Evolutionary conservation across 495 filamentous ascomycete species (phyloP).

Genomic region (Cryomyces minteri): DNA sequence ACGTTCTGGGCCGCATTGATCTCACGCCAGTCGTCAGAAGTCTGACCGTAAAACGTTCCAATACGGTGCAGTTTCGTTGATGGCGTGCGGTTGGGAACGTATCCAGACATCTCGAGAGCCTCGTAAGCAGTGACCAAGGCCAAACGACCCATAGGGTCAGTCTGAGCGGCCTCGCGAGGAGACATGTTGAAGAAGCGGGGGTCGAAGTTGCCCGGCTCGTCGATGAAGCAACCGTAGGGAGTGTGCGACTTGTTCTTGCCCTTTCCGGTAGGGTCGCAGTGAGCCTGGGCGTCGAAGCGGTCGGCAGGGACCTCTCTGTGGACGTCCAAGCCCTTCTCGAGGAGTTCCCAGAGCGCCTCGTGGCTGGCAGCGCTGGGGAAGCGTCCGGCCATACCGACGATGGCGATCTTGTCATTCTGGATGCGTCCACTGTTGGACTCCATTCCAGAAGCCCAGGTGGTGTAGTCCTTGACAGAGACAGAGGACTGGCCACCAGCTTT

Average conservation of each 20-base stretch:
- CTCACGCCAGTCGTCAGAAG: constrained; percentile 82
- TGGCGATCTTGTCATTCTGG: constrained; percentile 27
- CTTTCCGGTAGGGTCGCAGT: constrained; percentile 60
- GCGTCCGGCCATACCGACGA: constrained; percentile 25
- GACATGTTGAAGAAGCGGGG: constrained; percentile 93
- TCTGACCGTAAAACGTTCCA: constrained; percentile 85
- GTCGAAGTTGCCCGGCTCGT: constrained; percentile 73
- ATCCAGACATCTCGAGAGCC: constrained; percentile 80
- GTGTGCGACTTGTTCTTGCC: constrained; percentile 65
- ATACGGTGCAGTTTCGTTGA: constrained; percentile 71
- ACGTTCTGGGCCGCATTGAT: constrained; percentile 81
- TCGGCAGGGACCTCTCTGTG: constrained; percentile 45
- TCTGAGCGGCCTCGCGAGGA: constrained; percentile 73
- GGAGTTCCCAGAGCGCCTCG: constrained; percentile 23
- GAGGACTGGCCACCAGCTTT: constrained; percentile 20
- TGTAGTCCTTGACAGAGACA: constrained; percentile 17
- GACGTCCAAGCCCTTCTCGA: constrained; percentile 28
- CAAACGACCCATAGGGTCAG: constrained; percentile 78
- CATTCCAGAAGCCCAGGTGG: constrained; percentile 12
- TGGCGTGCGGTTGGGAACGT: constrained; percentile 70
- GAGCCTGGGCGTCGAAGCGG: constrained; percentile 62
- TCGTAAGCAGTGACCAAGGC: constrained; percentile 75
- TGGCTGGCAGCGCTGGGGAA: constrained; percentile 22
- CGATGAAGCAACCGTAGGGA: constrained; percentile 77
- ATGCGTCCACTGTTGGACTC: constrained; percentile 15